Evolutionary conservation across 192 early-diverging fungal species (phyloP).

Genomic region (Phycomyces nitens): DNA sequence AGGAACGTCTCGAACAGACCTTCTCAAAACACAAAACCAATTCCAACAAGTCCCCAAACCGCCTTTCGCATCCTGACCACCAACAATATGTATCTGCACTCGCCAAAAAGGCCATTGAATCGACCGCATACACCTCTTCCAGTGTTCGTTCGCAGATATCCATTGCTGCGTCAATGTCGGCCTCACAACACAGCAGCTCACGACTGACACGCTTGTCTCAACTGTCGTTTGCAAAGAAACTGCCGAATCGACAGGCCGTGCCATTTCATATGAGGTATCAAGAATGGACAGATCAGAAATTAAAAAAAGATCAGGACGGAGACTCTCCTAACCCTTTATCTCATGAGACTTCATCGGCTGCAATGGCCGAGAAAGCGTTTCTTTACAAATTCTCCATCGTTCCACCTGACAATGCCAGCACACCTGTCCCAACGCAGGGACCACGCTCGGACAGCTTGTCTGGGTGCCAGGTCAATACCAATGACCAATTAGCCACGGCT

Average conservation of each 20-base stretch:
- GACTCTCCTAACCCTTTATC: neutral
- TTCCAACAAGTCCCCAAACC: too few species aligned
- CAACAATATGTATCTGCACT: too few species aligned
- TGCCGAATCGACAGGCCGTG: conserved; percentile 9
- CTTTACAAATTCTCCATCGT: neutral
- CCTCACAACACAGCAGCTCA: neutral
- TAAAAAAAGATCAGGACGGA: conserved; percentile 7
- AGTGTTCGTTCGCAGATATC: neutral
- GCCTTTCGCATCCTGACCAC: too few species aligned
- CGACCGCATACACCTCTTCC: too few species aligned
- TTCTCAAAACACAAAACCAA: too few species aligned
- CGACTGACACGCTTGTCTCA: neutral
- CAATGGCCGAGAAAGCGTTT: neutral
- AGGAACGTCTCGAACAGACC: neutral
- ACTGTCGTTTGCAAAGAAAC: conserved; percentile 19
- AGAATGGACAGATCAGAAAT: conserved; percentile 23
- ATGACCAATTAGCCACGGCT: too few species aligned
- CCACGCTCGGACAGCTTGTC: neutral
- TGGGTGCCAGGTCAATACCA: too few species aligned
- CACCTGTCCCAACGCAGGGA: neutral
- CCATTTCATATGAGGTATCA: conserved; percentile 31
- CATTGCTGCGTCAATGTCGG: neutral
- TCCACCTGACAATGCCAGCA: neutral
- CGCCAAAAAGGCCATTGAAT: too few species aligned
- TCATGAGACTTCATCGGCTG: neutral